phyloP scores from a whole-genome alignment of 2,329 filamentous ascomycete species.

The Aspergillus nomiae region DNA sequence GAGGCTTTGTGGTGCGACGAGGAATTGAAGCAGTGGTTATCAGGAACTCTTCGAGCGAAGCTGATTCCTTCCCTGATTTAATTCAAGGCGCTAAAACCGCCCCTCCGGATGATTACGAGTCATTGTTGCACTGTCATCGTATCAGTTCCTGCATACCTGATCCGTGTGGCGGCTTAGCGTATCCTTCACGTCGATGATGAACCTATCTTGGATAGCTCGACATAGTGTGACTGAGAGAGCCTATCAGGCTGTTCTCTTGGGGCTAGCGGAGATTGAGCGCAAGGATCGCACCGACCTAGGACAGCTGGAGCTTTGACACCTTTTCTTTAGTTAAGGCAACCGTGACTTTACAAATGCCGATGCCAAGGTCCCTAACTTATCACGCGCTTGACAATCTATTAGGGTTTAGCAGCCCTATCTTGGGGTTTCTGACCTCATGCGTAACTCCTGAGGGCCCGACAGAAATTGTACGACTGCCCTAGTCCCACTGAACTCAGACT shows the following conservation, averaged over 20 bases:
- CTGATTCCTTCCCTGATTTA: not conserved
- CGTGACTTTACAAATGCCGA: too few species aligned
- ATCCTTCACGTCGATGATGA: not conserved
- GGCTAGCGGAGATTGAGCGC: too few species aligned
- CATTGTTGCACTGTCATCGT: not conserved
- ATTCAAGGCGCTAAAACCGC: not conserved
- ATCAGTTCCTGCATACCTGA: not conserved
- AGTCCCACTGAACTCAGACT: rapidly evolving
- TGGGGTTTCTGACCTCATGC: too few species aligned
- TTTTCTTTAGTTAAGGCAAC: too few species aligned
- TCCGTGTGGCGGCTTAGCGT: not conserved
- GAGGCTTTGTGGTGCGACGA: not conserved
- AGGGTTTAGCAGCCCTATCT: too few species aligned
- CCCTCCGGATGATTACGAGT: not conserved
- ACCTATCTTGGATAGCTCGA: not conserved
- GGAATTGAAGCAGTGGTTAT: not conserved
- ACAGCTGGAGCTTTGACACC: too few species aligned
- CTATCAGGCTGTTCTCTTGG: not conserved
- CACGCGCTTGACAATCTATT: too few species aligned
- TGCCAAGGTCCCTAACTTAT: too few species aligned
- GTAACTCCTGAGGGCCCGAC: not conserved
- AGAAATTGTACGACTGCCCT: not conserved
- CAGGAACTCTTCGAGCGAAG: not conserved
- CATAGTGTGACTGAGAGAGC: not conserved
- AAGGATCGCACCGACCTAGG: too few species aligned